Conservation (phyloP, 2,329 filamentous ascomycete genomes). For the Penicillium sp. region DNA sequence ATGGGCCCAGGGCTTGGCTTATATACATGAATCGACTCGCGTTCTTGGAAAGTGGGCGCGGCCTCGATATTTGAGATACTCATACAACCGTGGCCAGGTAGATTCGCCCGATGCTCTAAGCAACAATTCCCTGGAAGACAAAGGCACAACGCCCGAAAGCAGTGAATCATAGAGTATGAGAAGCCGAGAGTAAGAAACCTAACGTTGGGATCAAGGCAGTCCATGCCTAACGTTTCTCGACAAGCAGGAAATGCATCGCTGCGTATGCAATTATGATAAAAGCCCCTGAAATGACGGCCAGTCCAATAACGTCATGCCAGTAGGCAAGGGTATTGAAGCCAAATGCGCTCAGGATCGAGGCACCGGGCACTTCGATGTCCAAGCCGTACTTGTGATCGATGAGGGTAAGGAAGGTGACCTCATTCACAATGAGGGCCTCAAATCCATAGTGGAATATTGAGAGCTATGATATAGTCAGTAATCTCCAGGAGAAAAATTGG, state of each 20-base stretch:
- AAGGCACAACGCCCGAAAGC: background rate
- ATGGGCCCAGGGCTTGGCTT: conserved; percentile 4
- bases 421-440: conserved; percentile 94
- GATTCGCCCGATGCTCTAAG: background rate
- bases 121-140: background rate
- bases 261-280: conserved; percentile 87
- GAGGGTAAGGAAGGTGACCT: conserved; percentile 85
- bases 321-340: conserved; percentile 87
- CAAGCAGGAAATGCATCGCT: conserved; percentile 89
- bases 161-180: background rate
- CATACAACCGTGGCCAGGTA: background rate
- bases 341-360: conserved; percentile 90
- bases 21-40: conserved; percentile 9
- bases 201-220: background rate
- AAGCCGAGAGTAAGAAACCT: background rate
- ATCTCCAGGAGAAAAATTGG: background rate
- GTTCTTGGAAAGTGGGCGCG: background rate
- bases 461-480: conserved; percentile 51
- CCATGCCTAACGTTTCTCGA: conserved; percentile 72
- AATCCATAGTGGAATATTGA: conserved; percentile 99
- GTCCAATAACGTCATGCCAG: conserved; percentile 78
- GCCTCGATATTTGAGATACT: background rate
- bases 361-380: conserved; percentile 93
- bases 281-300: conserved; percentile 76
- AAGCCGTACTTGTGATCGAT: conserved; percentile 94